phyloP scores from a whole-genome alignment of 164 flowering plant genomes.

The Akebia trifoliata region DNA sequence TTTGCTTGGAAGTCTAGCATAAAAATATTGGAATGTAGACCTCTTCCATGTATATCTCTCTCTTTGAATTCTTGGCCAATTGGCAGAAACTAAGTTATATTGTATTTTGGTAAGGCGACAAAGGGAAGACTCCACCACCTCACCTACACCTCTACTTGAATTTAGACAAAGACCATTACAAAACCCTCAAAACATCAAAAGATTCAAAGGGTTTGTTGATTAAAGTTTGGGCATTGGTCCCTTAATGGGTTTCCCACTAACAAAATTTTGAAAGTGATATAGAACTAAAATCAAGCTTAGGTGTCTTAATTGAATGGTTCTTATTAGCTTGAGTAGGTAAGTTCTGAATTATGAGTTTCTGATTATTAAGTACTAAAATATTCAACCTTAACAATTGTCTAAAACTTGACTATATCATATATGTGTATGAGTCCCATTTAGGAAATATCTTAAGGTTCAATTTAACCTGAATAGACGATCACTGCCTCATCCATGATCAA shows the following conservation, averaged over 20 bases:
- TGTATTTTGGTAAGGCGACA: constrained; percentile 19
- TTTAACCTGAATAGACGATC: no score
- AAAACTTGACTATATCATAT: not conserved
- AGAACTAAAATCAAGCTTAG: constrained; percentile 6
- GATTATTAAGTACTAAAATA: not conserved
- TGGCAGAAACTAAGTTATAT: constrained; percentile 12
- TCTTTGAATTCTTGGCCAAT: constrained; percentile 16
- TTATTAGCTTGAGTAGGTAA: constrained; percentile 21
- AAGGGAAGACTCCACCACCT: constrained; percentile 20
- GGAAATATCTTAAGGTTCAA: no score
- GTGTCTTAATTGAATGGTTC: constrained; percentile 2
- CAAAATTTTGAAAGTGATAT: constrained; percentile 16
- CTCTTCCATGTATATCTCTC: not conserved
- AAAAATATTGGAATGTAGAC: not conserved
- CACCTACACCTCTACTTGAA: constrained; percentile 14
- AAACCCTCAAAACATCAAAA: constrained; percentile 10
- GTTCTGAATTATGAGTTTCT: no score
- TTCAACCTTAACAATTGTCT: not conserved
- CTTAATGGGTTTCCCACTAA: constrained; percentile 10
- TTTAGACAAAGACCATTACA: constrained; percentile 9
- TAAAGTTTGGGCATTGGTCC: constrained; percentile 7
- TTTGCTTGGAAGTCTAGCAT: constrained; percentile 28
- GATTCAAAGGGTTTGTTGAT: constrained; percentile 9
- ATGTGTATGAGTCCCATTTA: no score
- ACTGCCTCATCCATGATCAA: no score